Percentiles rank a stretch among this genome's conserved stretches.
phyloP scores from a whole-genome alignment of 1,139 yeast species.

The Saccharomyces hybrid region DNA sequence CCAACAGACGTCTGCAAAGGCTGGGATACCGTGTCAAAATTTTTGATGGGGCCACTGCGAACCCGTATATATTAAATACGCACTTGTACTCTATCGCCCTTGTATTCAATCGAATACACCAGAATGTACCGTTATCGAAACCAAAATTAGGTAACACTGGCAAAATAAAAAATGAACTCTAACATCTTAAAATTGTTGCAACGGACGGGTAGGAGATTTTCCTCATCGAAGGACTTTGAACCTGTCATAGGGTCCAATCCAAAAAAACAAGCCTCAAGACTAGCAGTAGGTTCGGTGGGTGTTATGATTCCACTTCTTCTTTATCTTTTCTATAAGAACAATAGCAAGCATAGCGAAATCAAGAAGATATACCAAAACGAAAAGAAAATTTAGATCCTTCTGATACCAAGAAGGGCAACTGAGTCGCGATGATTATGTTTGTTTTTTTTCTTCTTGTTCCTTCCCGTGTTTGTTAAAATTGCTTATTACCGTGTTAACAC shows the following conservation, averaged over 20 bases:
- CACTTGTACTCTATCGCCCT: too few relatives aligned
- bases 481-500: neutral
- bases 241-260: neutral
- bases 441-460: too few relatives aligned
- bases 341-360: slow-evolving; percentile 9
- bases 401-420: neutral
- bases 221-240: neutral
- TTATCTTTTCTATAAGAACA: slow-evolving; percentile 2
- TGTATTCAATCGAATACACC: too few relatives aligned
- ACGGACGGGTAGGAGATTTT: neutral
- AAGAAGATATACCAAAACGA: slow-evolving; percentile 13
- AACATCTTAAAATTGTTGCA: neutral
- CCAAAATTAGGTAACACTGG: too few relatives aligned
- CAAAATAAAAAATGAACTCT: neutral
- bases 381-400: slow-evolving; percentile 7
- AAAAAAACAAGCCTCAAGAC: neutral
- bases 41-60: too few relatives aligned
- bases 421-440: neutral
- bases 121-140: too few relatives aligned
- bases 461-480: too few relatives aligned
- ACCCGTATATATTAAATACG: neutral
- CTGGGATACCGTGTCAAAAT: neutral
- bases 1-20: neutral
- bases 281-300: slow-evolving; percentile 4
- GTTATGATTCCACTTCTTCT: slow-evolving; percentile 3